Percentiles rank a stretch among this genome's conserved stretches.
phyloP scores from a whole-genome alignment of 768 basidiomycete genomes.

The Symmetrospora coprosmae region DNA sequence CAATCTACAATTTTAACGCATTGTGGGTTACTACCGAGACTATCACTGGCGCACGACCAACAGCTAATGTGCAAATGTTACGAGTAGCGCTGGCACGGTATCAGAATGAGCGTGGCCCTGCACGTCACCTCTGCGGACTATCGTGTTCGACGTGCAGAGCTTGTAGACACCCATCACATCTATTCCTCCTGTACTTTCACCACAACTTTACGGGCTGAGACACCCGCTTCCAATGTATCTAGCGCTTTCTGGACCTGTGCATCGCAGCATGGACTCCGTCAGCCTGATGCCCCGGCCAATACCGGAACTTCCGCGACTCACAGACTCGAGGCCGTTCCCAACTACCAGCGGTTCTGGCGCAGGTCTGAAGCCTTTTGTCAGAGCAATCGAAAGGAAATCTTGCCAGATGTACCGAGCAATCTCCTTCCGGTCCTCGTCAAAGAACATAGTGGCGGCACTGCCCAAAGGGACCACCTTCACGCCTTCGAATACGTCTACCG shows the following conservation, averaged over 20 bases:
- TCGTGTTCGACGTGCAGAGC: no score
- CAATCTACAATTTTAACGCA: no score
- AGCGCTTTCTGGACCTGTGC: constrained; percentile 24
- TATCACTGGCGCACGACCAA: no score
- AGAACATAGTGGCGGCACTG: constrained; percentile 4
- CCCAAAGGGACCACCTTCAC: constrained; percentile 5
- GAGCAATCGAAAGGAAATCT: constrained; percentile 25
- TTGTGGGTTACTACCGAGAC: no score
- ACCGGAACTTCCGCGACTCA: neutral
- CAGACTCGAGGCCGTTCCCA: constrained; percentile 24
- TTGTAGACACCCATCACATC: no score
- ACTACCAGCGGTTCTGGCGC: constrained; percentile 26
- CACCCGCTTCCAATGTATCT: constrained; percentile 25
- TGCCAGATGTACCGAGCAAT: constrained; percentile 16
- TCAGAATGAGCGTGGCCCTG: no score
- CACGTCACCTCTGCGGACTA: no score
- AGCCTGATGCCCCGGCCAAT: neutral
- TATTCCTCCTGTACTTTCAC: constrained; percentile 1
- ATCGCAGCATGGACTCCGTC: neutral
- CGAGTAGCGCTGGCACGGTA: no score
- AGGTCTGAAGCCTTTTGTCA: constrained; percentile 20
- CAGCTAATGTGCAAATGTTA: no score
- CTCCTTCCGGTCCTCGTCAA: neutral
- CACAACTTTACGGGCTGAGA: constrained; percentile 28
- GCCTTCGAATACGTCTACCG: constrained; percentile 1